Evolutionary conservation across 2,329 filamentous ascomycete species (phyloP).

Genomic region (Claviceps maximensis): DNA sequence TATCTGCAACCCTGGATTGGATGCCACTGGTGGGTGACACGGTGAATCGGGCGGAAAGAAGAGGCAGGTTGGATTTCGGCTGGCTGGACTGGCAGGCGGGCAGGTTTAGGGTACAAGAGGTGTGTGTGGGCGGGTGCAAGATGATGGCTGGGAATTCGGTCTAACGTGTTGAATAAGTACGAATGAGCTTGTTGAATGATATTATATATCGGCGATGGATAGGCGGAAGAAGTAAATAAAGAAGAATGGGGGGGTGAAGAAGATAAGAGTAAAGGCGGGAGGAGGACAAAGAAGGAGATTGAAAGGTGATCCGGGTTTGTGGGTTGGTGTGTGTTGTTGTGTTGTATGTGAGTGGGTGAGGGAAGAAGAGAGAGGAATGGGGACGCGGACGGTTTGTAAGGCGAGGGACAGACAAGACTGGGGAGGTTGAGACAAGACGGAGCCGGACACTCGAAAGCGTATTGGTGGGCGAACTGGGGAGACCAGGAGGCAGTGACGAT

Average conservation of each 20-base stretch:
- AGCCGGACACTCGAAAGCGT: neutral
- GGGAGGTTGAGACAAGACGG: neutral
- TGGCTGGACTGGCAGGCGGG: neutral
- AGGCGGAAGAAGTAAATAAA: neutral
- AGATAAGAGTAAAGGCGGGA: neutral
- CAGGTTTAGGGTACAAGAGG: no score
- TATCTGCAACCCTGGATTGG: neutral
- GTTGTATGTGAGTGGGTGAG: neutral
- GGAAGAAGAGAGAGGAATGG: constrained; percentile 3
- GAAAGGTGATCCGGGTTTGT: neutral
- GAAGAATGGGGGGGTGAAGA: neutral
- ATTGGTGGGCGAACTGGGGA: neutral
- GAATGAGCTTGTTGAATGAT: neutral
- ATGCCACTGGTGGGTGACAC: constrained; percentile 5
- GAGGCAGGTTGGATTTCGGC: neutral
- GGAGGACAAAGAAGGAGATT: no score
- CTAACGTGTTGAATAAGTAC: neutral
- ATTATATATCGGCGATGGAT: neutral
- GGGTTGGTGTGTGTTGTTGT: neutral
- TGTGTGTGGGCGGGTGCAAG: neutral
- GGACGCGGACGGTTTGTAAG: constrained; percentile 2
- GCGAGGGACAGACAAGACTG: neutral
- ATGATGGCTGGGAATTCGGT: neutral
- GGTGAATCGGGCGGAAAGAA: constrained; percentile 7
- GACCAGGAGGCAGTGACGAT: neutral